Base-by-base conservation (phyloP, 225 moss, liverwort and hornwort species). In the Antitrichia curtipendula region DNA sequence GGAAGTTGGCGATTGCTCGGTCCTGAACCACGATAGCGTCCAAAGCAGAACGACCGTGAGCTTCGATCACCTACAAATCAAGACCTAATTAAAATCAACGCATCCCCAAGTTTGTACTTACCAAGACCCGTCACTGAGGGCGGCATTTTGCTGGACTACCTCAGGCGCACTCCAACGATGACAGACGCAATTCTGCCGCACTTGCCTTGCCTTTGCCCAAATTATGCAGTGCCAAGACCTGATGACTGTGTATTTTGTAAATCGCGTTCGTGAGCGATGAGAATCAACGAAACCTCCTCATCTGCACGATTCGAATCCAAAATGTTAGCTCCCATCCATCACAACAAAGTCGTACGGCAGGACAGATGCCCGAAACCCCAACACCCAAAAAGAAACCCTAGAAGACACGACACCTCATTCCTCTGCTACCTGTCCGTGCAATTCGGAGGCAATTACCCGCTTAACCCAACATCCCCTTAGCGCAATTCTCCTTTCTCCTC, bases 1-100 rank as follows among this genome's bases (percentile, higher is more conserved):
- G 96, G 97, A 86, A 98, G 89, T 28, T 94, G 91, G 52, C 93
- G 95, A 87, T 90, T 90, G 83, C 87, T 86, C 50, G 80, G 81
- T 82, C 52, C 95, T 96, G 83, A 36, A 87, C 61, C 72, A 85
- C 64, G 54, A 53, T 18, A 78, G 61, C 54, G 24, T 36, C 83
- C 71, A 75, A 45, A 68, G 40, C 83, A 86, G 60, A 59, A 80
- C 60, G 72, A 74, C 53, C 54, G 31, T 80, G 23, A 89, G 56
- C 16, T 54, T 63, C 54, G 2, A 40, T 54, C n/a, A 57, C 53
- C 19, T 28, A 14, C 11, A 52, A 80, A 64, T 19, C 17, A 54
- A n/a, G 60, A 75, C 41, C 77, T 56, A 17, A 57, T 84, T 36
- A 24, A 83, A 81, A 54, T 64, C 21, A 28, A 84, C 7, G 68